Base-by-base conservation (phyloP, 495 filamentous ascomycete genomes). In the Ascobolus immersus region DNA sequence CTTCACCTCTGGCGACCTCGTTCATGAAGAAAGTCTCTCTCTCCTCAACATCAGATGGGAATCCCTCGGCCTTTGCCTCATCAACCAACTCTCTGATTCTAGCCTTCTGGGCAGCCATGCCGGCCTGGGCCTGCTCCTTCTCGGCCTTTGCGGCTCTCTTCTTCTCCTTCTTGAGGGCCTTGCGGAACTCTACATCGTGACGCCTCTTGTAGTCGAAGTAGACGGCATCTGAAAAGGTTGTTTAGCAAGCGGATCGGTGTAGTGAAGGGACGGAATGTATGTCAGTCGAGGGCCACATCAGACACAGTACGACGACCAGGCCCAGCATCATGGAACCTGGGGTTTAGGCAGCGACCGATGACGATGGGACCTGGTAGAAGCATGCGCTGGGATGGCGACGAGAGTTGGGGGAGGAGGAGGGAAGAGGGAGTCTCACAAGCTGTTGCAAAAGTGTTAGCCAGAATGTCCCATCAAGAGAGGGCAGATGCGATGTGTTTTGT, bases 201-300 rank as follows among this genome's bases (percentile, higher is more conserved):
- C 86, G 77, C 44, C 86, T 69, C 53, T 73, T 73, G 59, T 93
- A 71, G 59, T 96, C 86, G 49, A 96, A 96, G 62, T 91, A 96
- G 37, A 78, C 55, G 36, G 79, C 89, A 49, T 94, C 47, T 50
- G 21, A 22, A n/a, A 8, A 11, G 15, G 21, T 73, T 47, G 64
- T 66, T 68, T n/a, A n/a, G n/a, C n/a, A n/a, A n/a, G n/a, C n/a
- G n/a, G n/a, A n/a, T n/a, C n/a, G n/a, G n/a, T n/a, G n/a, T n/a
- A n/a, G n/a, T n/a, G n/a, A n/a, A n/a, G n/a, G n/a, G n/a, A n/a
- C n/a, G n/a, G n/a, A n/a, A n/a, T n/a, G n/a, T n/a, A n/a, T n/a
- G n/a, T n/a, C n/a, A n/a, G n/a, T n/a, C n/a, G n/a, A n/a, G n/a
- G n/a, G n/a, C n/a, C n/a, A n/a, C n/a, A n/a, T n/a, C n/a, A n/a